phyloP scores from a whole-genome alignment of 768 basidiomycete genomes.

The Lentinula guzmanii region DNA sequence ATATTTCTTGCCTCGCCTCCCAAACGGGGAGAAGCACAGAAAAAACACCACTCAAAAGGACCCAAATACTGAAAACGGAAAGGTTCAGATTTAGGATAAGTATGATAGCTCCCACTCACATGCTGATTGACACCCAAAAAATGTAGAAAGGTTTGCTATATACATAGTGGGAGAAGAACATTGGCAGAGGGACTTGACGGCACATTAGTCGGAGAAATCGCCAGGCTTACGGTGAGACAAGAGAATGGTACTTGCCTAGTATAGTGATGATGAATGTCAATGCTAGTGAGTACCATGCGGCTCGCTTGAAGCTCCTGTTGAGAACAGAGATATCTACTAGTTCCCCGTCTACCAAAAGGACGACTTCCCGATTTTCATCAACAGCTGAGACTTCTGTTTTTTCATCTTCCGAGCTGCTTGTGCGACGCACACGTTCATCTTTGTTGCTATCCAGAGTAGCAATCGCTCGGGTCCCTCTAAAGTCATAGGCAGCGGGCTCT shows the following conservation, averaged over 20 bases:
- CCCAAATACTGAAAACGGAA: slow-evolving; percentile 22
- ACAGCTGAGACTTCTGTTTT: slow-evolving; percentile 7
- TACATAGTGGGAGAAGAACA: slow-evolving; percentile 32
- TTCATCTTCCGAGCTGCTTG: slow-evolving; percentile 10
- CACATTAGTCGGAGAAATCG: not conserved
- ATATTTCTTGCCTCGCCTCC: slow-evolving; percentile 29
- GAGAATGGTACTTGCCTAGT: slow-evolving; percentile 17
- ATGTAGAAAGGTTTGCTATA: slow-evolving; percentile 27
- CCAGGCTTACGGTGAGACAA: not conserved
- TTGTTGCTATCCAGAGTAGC: slow-evolving; percentile 19
- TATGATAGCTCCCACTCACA: slow-evolving; percentile 16
- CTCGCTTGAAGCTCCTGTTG: slow-evolving; percentile 23
- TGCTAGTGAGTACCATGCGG: slow-evolving; percentile 24
- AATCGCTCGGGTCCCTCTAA: slow-evolving; percentile 28
- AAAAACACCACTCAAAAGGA: slow-evolving; percentile 27
- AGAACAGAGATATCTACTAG: slow-evolving; percentile 15
- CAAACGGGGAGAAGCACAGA: slow-evolving; percentile 29
- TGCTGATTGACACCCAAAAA: slow-evolving; percentile 33
- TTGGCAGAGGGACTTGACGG: slow-evolving; percentile 25
- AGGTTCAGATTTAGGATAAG: not conserved
- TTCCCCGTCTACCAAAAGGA: not conserved
- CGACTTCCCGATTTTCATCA: not conserved
- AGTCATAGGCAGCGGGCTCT: slow-evolving; percentile 32
- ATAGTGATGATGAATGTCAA: slow-evolving; percentile 28
- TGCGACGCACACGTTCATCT: not conserved